A percentile compares a stretch with the other conserved stretches of the same genome.
Conservation (phyloP, 192 early-diverging fungal genomes). For the Linnemannia zychae region DNA sequence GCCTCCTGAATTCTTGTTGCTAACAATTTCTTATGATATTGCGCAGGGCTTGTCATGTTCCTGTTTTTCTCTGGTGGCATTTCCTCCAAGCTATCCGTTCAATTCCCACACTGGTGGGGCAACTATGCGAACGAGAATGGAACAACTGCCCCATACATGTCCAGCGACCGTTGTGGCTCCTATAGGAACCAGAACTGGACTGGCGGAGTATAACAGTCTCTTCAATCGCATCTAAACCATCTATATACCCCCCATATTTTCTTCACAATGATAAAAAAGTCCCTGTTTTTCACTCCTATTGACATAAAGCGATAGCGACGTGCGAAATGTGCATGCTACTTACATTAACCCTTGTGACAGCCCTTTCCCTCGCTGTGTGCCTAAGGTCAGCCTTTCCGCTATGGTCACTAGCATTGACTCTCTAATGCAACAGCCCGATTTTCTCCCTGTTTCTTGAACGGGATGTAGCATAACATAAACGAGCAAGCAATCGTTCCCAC, state of each 20-base stretch:
- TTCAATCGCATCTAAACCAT: background rate
- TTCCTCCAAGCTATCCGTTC: background rate
- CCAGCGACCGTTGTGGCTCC: slow-evolving; percentile 23
- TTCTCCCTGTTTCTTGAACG: background rate
- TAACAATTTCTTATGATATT: too few species aligned
- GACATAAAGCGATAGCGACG: too few species aligned
- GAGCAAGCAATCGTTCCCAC: background rate
- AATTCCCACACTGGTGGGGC: slow-evolving; percentile 1
- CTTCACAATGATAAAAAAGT: background rate
- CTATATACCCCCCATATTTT: background rate
- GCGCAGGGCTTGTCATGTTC: slow-evolving; percentile 55
- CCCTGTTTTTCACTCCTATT: background rate
- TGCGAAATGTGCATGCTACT: too few species aligned
- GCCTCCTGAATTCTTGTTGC: too few species aligned
- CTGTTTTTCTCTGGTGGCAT: slow-evolving; percentile 62
- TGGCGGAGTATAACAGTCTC: slow-evolving; percentile 1
- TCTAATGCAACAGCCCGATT: background rate
- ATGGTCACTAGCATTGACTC: too few species aligned
- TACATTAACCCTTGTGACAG: too few species aligned
- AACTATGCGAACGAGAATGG: background rate
- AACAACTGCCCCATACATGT: slow-evolving; percentile 12
- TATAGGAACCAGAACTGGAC: slow-evolving; percentile 8
- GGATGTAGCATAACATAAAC: background rate
- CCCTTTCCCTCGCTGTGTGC: too few species aligned
- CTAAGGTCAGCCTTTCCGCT: too few species aligned